These are phyloP conservation scores for Cordyceps pruinosa DNA, from an alignment of 2,329 filamentous ascomycete species.

Conservation along the genomic window DNA sequence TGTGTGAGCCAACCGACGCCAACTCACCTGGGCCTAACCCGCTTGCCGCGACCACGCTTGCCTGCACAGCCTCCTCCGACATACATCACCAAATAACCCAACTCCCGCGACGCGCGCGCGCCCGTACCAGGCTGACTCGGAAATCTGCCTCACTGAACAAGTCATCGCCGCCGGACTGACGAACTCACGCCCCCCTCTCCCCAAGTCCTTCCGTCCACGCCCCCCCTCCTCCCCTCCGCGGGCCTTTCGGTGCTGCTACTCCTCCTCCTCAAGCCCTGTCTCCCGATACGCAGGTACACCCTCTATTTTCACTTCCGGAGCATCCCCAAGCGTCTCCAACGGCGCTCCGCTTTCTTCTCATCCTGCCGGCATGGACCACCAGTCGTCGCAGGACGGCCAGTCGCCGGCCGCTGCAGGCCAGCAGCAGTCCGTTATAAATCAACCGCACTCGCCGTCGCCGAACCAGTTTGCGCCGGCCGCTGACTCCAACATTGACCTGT, in stretches of 20 bases:
- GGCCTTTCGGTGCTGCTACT: background rate
- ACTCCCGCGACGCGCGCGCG: slow-evolving; percentile 29
- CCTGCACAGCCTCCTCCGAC: slow-evolving; percentile 33
- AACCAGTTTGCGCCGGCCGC: slow-evolving; percentile 45
- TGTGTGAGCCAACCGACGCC: slow-evolving; percentile 5
- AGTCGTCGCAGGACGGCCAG: slow-evolving; percentile 35
- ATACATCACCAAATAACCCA: background rate
- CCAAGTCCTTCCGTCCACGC: background rate
- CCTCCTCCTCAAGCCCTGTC: slow-evolving; percentile 2
- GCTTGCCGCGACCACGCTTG: slow-evolving; percentile 24
- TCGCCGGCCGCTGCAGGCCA: slow-evolving; percentile 52
- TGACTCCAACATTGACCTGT: slow-evolving; percentile 44
- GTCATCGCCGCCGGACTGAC: background rate
- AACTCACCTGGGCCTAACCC: slow-evolving; percentile 11
- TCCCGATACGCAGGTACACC: slow-evolving; percentile 8
- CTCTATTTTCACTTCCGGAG: background rate
- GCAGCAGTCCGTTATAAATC: slow-evolving; percentile 59
- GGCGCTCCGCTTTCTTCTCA: slow-evolving; percentile 6
- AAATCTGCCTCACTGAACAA: slow-evolving; percentile 31
- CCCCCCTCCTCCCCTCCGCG: background rate
- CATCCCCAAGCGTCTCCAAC: slow-evolving; percentile 8
- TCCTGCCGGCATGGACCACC: slow-evolving; percentile 8
- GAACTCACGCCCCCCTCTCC: too few species aligned
- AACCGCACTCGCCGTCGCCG: slow-evolving; percentile 58
- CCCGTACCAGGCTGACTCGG: slow-evolving; percentile 37